Evolutionary conservation across 176 grass and related monocot genomes (phyloP).

Genomic region (Raddia distichophylla): DNA sequence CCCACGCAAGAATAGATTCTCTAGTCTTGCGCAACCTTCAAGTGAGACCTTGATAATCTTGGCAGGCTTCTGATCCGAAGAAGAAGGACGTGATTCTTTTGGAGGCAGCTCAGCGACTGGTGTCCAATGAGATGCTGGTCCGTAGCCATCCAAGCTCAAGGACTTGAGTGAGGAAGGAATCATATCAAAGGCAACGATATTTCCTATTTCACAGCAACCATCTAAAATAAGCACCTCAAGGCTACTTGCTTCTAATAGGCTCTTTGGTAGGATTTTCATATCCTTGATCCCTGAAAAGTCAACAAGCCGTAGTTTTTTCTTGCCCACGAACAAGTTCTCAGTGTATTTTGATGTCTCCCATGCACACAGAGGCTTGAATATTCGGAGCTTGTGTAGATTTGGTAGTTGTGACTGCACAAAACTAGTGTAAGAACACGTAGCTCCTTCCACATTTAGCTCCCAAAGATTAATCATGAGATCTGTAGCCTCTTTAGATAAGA

Average conservation of each 20-base stretch:
- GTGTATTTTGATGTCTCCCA: background rate
- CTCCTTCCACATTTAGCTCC: slow-evolving; percentile 7
- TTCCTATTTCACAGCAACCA: slow-evolving; percentile 9
- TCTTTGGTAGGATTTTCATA: background rate
- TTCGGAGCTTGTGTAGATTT: background rate
- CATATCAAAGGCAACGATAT: background rate
- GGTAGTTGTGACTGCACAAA: background rate
- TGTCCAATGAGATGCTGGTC: background rate
- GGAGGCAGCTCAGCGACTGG: background rate
- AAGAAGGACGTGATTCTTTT: background rate
- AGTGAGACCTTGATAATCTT: background rate
- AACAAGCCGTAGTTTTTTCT: background rate
- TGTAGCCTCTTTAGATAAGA: background rate
- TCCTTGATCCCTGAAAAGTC: background rate
- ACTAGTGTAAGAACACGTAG: background rate
- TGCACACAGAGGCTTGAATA: background rate
- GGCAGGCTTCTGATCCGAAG: background rate
- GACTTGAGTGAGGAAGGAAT: background rate
- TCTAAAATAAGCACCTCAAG: slow-evolving; percentile 28
- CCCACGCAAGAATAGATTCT: background rate
- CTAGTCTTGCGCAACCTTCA: background rate
- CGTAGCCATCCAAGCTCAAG: slow-evolving; percentile 8
- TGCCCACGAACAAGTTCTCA: background rate
- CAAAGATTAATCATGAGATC: background rate
- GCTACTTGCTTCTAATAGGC: background rate